These are phyloP conservation scores for Puccinia coronata DNA, from an alignment of 1,284 basidiomycete genomes.

Conservation along the genomic window DNA sequence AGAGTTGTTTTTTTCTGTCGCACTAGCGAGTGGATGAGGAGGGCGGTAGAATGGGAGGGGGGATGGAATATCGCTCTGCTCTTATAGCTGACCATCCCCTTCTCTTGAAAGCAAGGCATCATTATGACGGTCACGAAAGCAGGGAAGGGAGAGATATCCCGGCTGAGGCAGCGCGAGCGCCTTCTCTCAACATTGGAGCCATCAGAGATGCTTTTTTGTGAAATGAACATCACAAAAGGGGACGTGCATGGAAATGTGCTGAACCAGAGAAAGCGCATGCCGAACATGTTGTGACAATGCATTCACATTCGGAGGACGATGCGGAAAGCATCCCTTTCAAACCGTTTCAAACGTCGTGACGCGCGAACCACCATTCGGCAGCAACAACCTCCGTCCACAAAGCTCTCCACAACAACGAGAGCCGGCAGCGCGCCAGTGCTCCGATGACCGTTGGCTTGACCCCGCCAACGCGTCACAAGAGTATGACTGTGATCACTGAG, in stretches of 20 bases:
- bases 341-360: no score
- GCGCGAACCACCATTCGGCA: no score
- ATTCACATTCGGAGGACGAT: not conserved
- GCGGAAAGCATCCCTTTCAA: not conserved
- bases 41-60: not conserved
- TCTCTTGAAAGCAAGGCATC: conserved; percentile 8
- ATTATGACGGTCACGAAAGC: not conserved
- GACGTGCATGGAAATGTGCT: not conserved
- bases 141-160: not conserved
- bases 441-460: no score
- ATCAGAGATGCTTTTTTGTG: not conserved
- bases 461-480: no score
- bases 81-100: not conserved
- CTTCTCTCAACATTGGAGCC: not conserved
- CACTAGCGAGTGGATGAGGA: not conserved
- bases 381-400: no score
- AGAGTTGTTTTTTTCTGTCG: no score
- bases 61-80: not conserved
- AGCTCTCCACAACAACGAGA: no score
- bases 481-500: no score
- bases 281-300: not conserved
- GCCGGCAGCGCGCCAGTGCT: no score
- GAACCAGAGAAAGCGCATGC: not conserved
- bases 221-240: not conserved
- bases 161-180: not conserved